phyloP scores from a whole-genome alignment of 2,329 filamentous ascomycete genomes.

The Beauveria pseudobassiana region DNA sequence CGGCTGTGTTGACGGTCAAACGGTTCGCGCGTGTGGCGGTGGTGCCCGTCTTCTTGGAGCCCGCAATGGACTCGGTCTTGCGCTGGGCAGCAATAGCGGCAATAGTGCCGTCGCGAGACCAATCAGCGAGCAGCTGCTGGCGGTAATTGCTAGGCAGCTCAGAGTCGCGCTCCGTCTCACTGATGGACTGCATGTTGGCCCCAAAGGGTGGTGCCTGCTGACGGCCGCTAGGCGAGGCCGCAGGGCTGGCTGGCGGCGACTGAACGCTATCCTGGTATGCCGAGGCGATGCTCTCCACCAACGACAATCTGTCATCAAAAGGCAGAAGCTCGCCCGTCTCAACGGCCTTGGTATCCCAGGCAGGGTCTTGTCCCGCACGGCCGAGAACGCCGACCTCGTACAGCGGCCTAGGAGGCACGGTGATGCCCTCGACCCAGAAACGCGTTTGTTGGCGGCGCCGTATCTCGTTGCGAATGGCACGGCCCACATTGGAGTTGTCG shows the following conservation, averaged over 20 bases:
- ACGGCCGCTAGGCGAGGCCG: conserved; percentile 58
- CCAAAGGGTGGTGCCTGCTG: conserved; percentile 52
- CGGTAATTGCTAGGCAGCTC: conserved; percentile 59
- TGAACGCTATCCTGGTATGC: conserved; percentile 57
- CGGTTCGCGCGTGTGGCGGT: conserved; percentile 43
- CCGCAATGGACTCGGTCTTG: conserved; percentile 66
- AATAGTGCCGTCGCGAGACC: conserved; percentile 70
- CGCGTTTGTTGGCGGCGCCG: conserved; percentile 62
- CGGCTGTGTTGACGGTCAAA: conserved; percentile 45
- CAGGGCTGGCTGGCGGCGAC: conserved; percentile 63
- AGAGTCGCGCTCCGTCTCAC: conserved; percentile 32
- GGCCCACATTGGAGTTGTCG: conserved; percentile 60
- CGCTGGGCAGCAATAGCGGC: conserved; percentile 60
- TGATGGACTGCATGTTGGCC: conserved; percentile 34
- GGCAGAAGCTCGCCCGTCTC: conserved; percentile 60
- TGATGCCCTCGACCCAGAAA: conserved; percentile 72
- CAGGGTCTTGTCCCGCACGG: conserved; percentile 33
- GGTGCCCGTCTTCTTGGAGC: conserved; percentile 62
- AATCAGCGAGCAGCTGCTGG: conserved; percentile 71
- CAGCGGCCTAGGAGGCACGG: conserved; percentile 59
- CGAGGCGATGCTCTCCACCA: conserved; percentile 68
- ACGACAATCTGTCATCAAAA: conserved; percentile 63
- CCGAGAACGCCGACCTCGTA: conserved; percentile 53
- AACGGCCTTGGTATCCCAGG: conserved; percentile 44
- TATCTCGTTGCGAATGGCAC: conserved; percentile 69